A percentile compares a stretch with the other conserved stretches of the same genome.
These are phyloP conservation scores for Tetracentron sinense DNA, from an alignment of 164 flowering plant genomes.

Conservation along the genomic window DNA sequence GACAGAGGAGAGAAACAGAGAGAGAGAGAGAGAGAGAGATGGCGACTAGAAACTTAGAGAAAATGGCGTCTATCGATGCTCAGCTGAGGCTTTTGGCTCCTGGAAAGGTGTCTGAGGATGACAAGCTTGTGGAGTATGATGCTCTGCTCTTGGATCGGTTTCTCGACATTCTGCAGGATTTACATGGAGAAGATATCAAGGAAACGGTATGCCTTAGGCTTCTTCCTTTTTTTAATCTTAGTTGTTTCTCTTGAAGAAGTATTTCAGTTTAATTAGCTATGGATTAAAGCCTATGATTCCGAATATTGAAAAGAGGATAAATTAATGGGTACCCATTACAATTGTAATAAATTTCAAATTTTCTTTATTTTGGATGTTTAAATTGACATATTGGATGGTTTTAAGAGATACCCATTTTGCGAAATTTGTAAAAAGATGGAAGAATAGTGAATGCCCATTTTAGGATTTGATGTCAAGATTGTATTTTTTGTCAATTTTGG, in stretches of 20 bases:
- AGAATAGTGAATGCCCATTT: neutral
- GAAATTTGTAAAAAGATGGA: neutral
- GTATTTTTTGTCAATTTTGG: no score
- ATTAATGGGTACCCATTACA: neutral
- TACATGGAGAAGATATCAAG: constrained; percentile 87
- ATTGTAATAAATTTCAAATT: neutral
- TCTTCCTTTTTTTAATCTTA: neutral
- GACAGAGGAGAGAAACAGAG: neutral
- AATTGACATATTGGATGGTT: neutral
- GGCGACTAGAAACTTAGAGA: constrained; percentile 60
- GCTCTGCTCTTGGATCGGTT: constrained; percentile 89
- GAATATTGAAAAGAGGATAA: neutral
- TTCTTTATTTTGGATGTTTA: neutral
- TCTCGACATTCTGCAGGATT: constrained; percentile 83
- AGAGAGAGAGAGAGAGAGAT: constrained; percentile 3
- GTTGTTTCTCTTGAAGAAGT: neutral
- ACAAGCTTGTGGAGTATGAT: constrained; percentile 87
- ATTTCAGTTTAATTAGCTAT: neutral
- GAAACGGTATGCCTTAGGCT: constrained; percentile 55
- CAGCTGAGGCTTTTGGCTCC: constrained; percentile 86
- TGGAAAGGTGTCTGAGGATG: constrained; percentile 80
- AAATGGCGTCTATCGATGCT: constrained; percentile 86
- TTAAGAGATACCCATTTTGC: constrained; percentile 2
- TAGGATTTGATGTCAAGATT: neutral
- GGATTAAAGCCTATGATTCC: neutral